Base-by-base conservation (phyloP, 768 basidiomycete species). In the Crucibulum laeve region DNA sequence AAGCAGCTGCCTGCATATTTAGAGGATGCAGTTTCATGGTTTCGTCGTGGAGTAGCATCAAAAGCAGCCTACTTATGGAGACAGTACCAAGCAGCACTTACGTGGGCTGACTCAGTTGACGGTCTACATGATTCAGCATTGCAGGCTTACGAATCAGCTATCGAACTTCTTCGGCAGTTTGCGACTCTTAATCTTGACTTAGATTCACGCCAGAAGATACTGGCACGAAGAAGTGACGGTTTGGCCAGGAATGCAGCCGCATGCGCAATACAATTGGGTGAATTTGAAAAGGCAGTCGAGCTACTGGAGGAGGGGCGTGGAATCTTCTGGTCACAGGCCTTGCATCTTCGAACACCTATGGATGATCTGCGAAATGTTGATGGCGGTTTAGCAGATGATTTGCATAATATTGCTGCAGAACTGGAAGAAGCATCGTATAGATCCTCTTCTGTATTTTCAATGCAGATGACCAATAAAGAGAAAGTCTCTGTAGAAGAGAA, bases 241-340 rank as follows among this genome's bases (percentile, higher is more conserved):
- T 22, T 40, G 13, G 39, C 39, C 7, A 22, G 39, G 14, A 22
- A 40, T 18, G 39, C 39, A 25, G 39, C 39, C 13, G 17, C 39
- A 13, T 40, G 39, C 18, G 39, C 39, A 22, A 13, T 40, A 25
- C 14, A 13, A 22, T 22, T 18, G 17, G 39, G 39, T 11, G 18
- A 40, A 7, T 21, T 14, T 11, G 18, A 19, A 13, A 21, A 19
- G 14, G 39, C 39, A 40, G 24, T 40, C 24, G 39, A 40, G 11
- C 24, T 40, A 13, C 7, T 40, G 17, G 39, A 21, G 21, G 21
- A 25, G 39, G 24, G 14, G 7, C 11, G 39, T 11, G 21, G 24
- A 21, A 25, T 25, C 18, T 22, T 40, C 11, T 40, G 39, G 39
- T 11, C 11, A 10, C 39, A 40, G 24, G n/a, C 23, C 11, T 13